A percentile compares a stretch with the other conserved stretches of the same genome.
Evolutionary conservation across 2,329 filamentous ascomycete genomes (phyloP).

Genomic region (Diaporthe capsici): DNA sequence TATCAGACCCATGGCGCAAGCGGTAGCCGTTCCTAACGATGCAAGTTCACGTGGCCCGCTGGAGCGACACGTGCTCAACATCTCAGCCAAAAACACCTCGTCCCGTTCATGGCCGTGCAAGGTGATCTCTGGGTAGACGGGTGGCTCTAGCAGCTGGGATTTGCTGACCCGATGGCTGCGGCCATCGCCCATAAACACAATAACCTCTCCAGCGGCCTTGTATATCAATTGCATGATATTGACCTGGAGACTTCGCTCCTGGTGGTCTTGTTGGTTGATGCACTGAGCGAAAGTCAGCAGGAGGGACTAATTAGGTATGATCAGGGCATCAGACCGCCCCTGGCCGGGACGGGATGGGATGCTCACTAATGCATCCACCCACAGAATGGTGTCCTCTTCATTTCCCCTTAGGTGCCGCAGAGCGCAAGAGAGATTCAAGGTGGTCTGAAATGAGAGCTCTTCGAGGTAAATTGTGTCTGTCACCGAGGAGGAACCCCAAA

Average conservation of each 20-base stretch:
- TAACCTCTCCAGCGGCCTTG: constrained; percentile 8
- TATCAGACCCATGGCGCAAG: constrained; percentile 21
- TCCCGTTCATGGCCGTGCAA: not conserved
- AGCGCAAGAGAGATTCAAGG: constrained; percentile 32
- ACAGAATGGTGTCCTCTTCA: not conserved
- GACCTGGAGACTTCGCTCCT: constrained; percentile 14
- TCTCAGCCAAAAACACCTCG: not conserved
- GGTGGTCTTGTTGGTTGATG: constrained; percentile 28
- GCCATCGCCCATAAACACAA: constrained; percentile 38
- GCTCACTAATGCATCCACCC: constrained; percentile 31
- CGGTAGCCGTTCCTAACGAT: not conserved
- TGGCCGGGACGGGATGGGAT: too few relatives aligned
- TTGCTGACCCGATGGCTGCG: constrained; percentile 2
- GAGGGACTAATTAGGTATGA: too few relatives aligned
- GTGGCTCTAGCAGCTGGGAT: too few relatives aligned
- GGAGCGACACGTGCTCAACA: not conserved
- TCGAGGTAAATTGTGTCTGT: constrained; percentile 3
- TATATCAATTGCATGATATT: constrained; percentile 34
- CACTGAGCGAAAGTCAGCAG: not conserved
- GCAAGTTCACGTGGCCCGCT: not conserved
- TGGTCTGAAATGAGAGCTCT: not conserved
- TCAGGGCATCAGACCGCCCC: too few relatives aligned
- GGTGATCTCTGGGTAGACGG: not conserved
- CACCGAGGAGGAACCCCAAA: not conserved
- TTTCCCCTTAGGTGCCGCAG: not conserved